These are phyloP conservation scores for Yarrowia sp. DNA, from an alignment of 805 yeast genomes.

Conservation along the genomic window DNA sequence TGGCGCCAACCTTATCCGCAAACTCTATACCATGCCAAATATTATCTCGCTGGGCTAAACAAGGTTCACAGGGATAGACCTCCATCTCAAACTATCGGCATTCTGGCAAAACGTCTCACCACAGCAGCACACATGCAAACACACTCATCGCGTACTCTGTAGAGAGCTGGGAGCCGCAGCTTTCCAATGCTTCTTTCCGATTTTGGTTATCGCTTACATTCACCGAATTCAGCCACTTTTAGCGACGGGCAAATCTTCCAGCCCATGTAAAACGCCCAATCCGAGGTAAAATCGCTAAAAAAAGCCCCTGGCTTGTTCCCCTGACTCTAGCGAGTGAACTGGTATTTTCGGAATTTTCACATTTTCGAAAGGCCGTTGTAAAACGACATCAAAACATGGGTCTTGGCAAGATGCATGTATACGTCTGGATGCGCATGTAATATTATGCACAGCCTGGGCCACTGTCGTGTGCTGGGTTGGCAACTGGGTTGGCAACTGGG, in stretches of 20 bases:
- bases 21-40: neutral
- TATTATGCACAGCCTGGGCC: too few relatives aligned
- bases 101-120: neutral
- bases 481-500: too few relatives aligned
- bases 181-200: neutral
- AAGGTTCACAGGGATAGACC: neutral
- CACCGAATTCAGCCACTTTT: neutral
- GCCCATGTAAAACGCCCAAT: neutral
- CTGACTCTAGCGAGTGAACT: neutral
- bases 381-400: too few relatives aligned
- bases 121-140: neutral
- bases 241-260: neutral
- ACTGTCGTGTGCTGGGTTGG: too few relatives aligned
- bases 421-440: too few relatives aligned
- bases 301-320: neutral
- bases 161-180: neutral
- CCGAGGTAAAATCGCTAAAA: too few relatives aligned
- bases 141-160: neutral
- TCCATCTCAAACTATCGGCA: neutral
- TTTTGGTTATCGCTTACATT: neutral
- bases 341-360: too few relatives aligned
- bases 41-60: neutral
- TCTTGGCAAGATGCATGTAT: too few relatives aligned
- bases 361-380: too few relatives aligned
- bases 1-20: neutral